These are phyloP conservation scores for Medicago lupulina DNA, from an alignment of 306 rosid genomes.

Conservation along the genomic window DNA sequence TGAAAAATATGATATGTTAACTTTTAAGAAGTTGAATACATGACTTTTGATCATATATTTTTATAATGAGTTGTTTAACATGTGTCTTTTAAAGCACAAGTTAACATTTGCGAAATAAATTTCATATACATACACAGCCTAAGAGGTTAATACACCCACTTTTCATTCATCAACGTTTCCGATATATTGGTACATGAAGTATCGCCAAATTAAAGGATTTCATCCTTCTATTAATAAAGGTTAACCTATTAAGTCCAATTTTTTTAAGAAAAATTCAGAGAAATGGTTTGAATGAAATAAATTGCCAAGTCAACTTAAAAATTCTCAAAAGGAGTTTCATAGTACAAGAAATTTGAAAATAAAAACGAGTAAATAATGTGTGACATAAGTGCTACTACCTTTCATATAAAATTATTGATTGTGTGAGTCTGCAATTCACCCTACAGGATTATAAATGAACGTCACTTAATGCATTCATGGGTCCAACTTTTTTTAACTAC, in stretches of 20 bases:
- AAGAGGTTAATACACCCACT: background rate
- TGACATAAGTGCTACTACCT: background rate
- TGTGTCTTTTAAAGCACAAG: too few relatives aligned
- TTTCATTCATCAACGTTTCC: background rate
- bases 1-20: too few relatives aligned
- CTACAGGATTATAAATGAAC: background rate
- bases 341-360: background rate
- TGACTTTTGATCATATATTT: too few relatives aligned
- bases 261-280: too few relatives aligned
- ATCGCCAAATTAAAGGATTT: too few relatives aligned
- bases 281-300: background rate
- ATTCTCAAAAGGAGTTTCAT: background rate
- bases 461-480: conserved; percentile 1
- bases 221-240: too few relatives aligned
- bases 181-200: too few relatives aligned
- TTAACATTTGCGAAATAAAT: too few relatives aligned
- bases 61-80: too few relatives aligned
- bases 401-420: background rate
- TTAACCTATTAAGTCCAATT: too few relatives aligned
- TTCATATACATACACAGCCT: too few relatives aligned
- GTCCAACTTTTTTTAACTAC: background rate
- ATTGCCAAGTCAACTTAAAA: background rate
- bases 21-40: too few relatives aligned
- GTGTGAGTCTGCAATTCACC: background rate
- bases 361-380: background rate